Percentiles rank a stretch among this genome's conserved stretches.
These are phyloP conservation scores for Lipomyces orientalis DNA, from an alignment of 805 yeast genomes.

Conservation along the genomic window DNA sequence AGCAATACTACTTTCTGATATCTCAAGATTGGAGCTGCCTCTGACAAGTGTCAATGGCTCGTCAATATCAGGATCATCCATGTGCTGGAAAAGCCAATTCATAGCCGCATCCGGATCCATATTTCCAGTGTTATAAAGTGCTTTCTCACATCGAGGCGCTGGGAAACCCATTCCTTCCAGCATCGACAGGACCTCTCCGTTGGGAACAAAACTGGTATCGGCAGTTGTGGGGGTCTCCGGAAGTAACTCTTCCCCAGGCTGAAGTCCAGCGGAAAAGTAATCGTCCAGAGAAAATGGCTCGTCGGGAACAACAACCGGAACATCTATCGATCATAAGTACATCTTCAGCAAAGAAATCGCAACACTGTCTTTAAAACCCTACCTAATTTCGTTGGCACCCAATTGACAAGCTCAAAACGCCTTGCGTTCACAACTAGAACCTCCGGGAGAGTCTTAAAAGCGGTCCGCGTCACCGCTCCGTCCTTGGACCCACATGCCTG, in stretches of 20 bases:
- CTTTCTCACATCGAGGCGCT: slow-evolving; percentile 65
- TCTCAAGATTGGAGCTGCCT: slow-evolving; percentile 18
- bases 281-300: slow-evolving; percentile 52
- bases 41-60: slow-evolving; percentile 53
- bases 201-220: slow-evolving; percentile 54
- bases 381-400: slow-evolving; percentile 81
- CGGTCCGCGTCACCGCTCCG: slow-evolving; percentile 52
- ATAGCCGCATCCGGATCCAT: slow-evolving; percentile 69
- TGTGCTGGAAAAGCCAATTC: slow-evolving; percentile 88
- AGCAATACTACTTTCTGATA: slow-evolving; percentile 50
- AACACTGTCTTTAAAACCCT: not conserved
- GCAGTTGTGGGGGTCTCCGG: slow-evolving; percentile 45
- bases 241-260: slow-evolving; percentile 50
- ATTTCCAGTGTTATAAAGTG: slow-evolving; percentile 76
- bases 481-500: slow-evolving; percentile 53
- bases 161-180: slow-evolving; percentile 89
- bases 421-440: slow-evolving; percentile 73
- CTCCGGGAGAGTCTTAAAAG: slow-evolving; percentile 71
- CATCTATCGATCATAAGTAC: slow-evolving; percentile 48
- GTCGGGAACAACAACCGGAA: slow-evolving; percentile 64
- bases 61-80: slow-evolving; percentile 84
- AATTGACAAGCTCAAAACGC: slow-evolving; percentile 80
- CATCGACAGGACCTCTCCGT: slow-evolving; percentile 58
- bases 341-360: not conserved
- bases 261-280: slow-evolving; percentile 52